Evolutionary conservation across 768 basidiomycete species (phyloP), one percentile per base, ranked within the genome.

Genomic region (Brasilioporus rufonigricans): DNA sequence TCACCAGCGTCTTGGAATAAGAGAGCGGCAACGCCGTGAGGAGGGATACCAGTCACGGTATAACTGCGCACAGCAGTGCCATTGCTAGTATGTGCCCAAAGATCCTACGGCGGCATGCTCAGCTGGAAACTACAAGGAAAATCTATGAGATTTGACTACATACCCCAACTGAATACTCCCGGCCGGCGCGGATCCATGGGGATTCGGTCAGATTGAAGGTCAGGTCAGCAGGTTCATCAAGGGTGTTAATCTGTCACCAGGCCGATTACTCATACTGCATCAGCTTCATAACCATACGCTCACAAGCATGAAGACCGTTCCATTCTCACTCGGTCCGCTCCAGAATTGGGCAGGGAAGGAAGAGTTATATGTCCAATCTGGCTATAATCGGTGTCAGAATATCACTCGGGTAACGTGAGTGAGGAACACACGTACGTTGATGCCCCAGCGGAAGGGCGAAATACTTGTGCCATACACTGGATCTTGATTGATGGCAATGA

Each of bases 1-100:
- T 87, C 75, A 7, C 87, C 86, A 11, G 80, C 82, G 58, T 89
- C 87, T 47, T 76, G 78, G 56, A 89, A 65, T 36, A 89, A 67
- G 4, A 89, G 67, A 21, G 85, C 87, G 21, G 80, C 80, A 35
- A 87, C 85, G 3, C 86, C 84, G 58, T 88, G 87, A 4, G 83
- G 63, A 8, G 82, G 80, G 4, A 88, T 79, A n/a, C 62, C 66
- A 3, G 61, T 52, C 2, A 75, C 76, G 2, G 68, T 71, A 61
- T 85, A 79, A 62, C 74, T 80, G 7, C 86, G 79, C 32, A 85
- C 74, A 3, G 82, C 82, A 0, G 82, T 87, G 4, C 84, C 85
- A 56, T 87, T 87, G 63, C 80, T 70, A 7, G 83, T 87, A 63
- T 89, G 86, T 5, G 81, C 71, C 87, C 87, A 89, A 11, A 89